phyloP scores from a whole-genome alignment of 305 asterid species.

The Fraxinus xanthoxyloides region DNA sequence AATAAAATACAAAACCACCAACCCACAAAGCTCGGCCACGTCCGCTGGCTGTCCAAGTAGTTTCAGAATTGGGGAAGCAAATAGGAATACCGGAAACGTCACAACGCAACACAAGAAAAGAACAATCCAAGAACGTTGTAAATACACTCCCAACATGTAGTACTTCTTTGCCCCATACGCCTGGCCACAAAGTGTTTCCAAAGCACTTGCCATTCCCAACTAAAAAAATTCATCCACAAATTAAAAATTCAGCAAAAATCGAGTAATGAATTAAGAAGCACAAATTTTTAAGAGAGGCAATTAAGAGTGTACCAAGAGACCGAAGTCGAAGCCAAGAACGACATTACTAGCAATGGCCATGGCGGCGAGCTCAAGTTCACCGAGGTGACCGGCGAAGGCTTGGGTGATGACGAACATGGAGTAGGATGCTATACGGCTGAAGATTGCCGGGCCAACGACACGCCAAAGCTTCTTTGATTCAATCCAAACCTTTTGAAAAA shows the following conservation, averaged over 20 bases:
- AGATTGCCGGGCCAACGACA: slow-evolving; percentile 87
- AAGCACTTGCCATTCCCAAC: slow-evolving; percentile 92
- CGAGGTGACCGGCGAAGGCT: slow-evolving; percentile 94
- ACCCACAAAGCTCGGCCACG: slow-evolving; percentile 68
- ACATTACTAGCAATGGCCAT: slow-evolving; percentile 68
- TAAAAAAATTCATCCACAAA: not conserved
- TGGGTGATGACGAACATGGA: slow-evolving; percentile 70
- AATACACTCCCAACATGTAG: slow-evolving; percentile 71
- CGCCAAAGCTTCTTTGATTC: slow-evolving; percentile 86
- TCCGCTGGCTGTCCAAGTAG: slow-evolving; percentile 67
- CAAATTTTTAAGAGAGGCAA: not conserved
- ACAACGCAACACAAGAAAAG: slow-evolving; percentile 37
- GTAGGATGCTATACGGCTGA: slow-evolving; percentile 63
- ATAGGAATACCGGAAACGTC: slow-evolving; percentile 54
- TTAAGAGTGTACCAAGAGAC: slow-evolving; percentile 50
- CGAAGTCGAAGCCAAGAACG: slow-evolving; percentile 68
- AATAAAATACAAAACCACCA: slow-evolving; percentile 50
- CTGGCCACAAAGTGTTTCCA: slow-evolving; percentile 89
- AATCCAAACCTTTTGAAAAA: slow-evolving; percentile 36
- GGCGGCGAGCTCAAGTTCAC: slow-evolving; percentile 82
- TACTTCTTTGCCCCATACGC: slow-evolving; percentile 79
- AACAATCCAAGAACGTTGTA: slow-evolving; percentile 83
- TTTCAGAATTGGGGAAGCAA: slow-evolving; percentile 59
- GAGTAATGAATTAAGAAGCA: not conserved
- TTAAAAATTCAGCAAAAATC: not conserved